phyloP scores from a whole-genome alignment of 257 asterid species.

The Fraxinus pennsylvanica region DNA sequence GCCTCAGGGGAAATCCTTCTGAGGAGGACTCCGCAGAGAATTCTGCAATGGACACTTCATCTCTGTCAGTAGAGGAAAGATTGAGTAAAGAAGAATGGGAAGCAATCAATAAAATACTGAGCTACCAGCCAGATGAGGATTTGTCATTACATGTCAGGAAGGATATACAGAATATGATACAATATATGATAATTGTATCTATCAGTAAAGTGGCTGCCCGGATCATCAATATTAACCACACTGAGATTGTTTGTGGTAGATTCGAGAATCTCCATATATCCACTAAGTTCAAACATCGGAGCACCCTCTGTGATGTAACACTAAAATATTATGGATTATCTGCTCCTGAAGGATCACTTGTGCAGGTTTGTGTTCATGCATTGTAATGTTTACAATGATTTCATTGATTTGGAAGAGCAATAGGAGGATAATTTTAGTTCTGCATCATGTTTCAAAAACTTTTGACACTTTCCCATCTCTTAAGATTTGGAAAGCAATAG shows the following conservation, averaged over 20 bases:
- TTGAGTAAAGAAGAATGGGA: conserved; percentile 98
- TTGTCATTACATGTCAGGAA: conserved; percentile 59
- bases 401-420: too few species aligned
- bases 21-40: conserved; percentile 62
- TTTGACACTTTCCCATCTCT: neutral
- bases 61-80: conserved; percentile 68
- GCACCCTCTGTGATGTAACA: conserved; percentile 78
- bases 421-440: neutral
- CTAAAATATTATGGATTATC: conserved; percentile 87
- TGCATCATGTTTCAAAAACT: neutral
- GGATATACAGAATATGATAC: conserved; percentile 75
- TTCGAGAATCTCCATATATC: conserved; percentile 85
- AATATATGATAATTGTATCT: conserved; percentile 73
- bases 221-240: conserved; percentile 63
- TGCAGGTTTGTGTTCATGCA: conserved; percentile 66
- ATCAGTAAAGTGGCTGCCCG: conserved; percentile 89
- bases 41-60: conserved; percentile 51
- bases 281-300: conserved; percentile 78
- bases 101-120: conserved; percentile 86
- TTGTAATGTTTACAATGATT: neutral
- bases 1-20: conserved; percentile 68
- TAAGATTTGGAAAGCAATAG: neutral
- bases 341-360: conserved; percentile 98
- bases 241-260: conserved; percentile 93
- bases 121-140: conserved; percentile 93